Percentiles rank a stretch among this genome's conserved stretches.
phyloP scores from a whole-genome alignment of 1,284 basidiomycete species.

The Cutaneotrichosporon sp. region DNA sequence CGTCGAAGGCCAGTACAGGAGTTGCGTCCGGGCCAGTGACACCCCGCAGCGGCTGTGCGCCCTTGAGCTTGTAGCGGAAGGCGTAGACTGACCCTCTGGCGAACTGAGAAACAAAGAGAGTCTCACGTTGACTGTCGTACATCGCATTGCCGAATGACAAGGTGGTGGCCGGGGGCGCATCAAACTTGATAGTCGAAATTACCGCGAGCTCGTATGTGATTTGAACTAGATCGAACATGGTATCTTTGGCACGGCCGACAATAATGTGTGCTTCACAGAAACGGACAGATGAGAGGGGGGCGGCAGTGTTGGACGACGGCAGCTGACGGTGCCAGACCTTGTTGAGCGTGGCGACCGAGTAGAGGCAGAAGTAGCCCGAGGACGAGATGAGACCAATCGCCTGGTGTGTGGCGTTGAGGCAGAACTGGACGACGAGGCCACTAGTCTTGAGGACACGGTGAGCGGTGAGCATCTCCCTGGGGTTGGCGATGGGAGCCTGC shows the following conservation, averaged over 20 bases:
- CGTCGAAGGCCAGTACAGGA: slow-evolving; percentile 24
- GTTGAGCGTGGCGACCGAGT: slow-evolving; percentile 28
- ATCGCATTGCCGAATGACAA: slow-evolving; percentile 29
- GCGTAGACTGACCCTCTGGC: slow-evolving; percentile 30
- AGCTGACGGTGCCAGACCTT: slow-evolving; percentile 41
- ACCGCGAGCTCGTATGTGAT: slow-evolving; percentile 36
- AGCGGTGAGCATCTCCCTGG: slow-evolving; percentile 13
- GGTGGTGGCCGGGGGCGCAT: slow-evolving; percentile 13
- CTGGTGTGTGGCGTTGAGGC: slow-evolving; percentile 36
- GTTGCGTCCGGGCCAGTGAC: slow-evolving; percentile 8
- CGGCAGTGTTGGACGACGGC: slow-evolving; percentile 17
- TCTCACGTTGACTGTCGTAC: slow-evolving; percentile 30
- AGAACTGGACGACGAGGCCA: slow-evolving; percentile 33
- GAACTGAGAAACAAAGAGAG: slow-evolving; percentile 34
- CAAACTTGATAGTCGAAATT: slow-evolving; percentile 35
- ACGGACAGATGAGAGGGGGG: slow-evolving; percentile 26
- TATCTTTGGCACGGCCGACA: slow-evolving; percentile 35
- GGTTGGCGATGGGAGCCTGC: slow-evolving; percentile 5
- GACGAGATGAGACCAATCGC: slow-evolving; percentile 37
- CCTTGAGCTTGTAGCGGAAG: slow-evolving; percentile 39
- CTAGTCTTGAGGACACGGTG: slow-evolving; percentile 32
- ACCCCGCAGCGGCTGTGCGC: slow-evolving; percentile 28
- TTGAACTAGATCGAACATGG: slow-evolving; percentile 38
- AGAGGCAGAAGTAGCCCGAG: slow-evolving; percentile 30
- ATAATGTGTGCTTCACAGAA: slow-evolving; percentile 42